Evolutionary conservation across 169 alveolate species (phyloP), one percentile per base, ranked within the genome.

Genomic region (Toxoplasma gondii): DNA sequence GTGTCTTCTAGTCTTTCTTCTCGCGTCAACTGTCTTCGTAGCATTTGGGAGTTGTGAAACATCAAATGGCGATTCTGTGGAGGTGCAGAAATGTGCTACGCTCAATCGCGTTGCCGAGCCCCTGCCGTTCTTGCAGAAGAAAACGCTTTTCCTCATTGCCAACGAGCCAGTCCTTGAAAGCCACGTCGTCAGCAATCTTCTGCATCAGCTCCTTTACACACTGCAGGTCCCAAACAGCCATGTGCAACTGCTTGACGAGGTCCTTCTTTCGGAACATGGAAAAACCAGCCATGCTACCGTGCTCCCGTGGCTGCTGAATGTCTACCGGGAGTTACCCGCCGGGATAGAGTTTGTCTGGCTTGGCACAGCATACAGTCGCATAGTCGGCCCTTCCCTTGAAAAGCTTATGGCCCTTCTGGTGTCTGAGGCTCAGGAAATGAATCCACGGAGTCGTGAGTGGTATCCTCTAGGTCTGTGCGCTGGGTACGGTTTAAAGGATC

Each of bases 151-250:
- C 38, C 34, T 92, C 43, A 64, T 92, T 31, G 94, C 84, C 74
- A 80, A 81, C 64, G 91, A 81, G 74, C 94, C 94, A 1, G 94
- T 92, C n/a, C 31, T 92, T 0, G 94, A 92, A 49, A 49, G 91
- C 53, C 94, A 92, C 78, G 78, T 92, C 22, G 91, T 58, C 19
- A 92, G 91, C 74, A 92, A 92, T 70, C 80, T 92, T 39, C 70
- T 92, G 49, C 94, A 92, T 44, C 91, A 92, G 49, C 86, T 92
- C 38, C 82, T 92, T 22, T 92, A 53, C 81, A 54, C 94, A 0
- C 38, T 82, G 38, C 34, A 38, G 10, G 43, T 92, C 19, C 91
- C 91, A 16, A 88, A 92, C 44, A 45, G 36, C 4, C 83, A 64
- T 45, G 74, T 92, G 43, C 39, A 64, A 45, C 91, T 54, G 22